Evolutionary conservation across 768 basidiomycete genomes (phyloP), one percentile per base, ranked within the genome.

Genomic region (Termitomyces sp.): DNA sequence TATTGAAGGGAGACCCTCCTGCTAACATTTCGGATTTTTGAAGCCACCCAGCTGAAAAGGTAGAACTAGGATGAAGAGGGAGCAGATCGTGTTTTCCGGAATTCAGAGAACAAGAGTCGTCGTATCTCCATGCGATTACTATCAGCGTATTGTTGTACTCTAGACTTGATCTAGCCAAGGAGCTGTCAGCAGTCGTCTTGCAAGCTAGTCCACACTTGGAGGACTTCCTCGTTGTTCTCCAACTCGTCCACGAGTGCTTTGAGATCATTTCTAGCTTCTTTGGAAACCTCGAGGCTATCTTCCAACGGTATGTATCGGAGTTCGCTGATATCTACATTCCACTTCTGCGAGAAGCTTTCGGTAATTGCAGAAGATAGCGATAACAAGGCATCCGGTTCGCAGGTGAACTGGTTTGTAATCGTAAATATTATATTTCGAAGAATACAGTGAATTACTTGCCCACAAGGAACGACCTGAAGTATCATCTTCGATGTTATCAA

Each of bases 171-270:
- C 26, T 44, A 37, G 6, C 16, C 44, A 45, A 29, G 12, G 31
- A 22, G 31, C 20, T 45, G 44, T 51, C n/a, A 58, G 29, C 51
- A 44, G 7, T 53, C 33, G 56, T 79, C 79, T 54, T 18, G 51
- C n/a, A 77, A 58, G 26, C 77, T 83, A 46, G 84, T 85, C 73
- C 81, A 86, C 26, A 88, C 81, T 56, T 76, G 77, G 56, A 81
- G 69, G 13, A 80, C 80, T 64, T 88, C 87, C 54, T 81, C 82
- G 58, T 81, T 72, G 24, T 73, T 80, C 67, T 85, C 83, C 51
- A 88, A 67, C 5, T 74, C 77, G 44, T 80, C 75, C 20, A 85
- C 70, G 22, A 88, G 70, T 12, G 67, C 65, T 33, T 73, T 71
- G 8, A 87, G 65, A 48, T 71, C 73, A 24, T 69, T 64, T 52